A percentile compares a stretch with the other conserved stretches of the same genome.
phyloP scores from a whole-genome alignment of 2,329 filamentous ascomycete species.

The Fusarium begoniae region DNA sequence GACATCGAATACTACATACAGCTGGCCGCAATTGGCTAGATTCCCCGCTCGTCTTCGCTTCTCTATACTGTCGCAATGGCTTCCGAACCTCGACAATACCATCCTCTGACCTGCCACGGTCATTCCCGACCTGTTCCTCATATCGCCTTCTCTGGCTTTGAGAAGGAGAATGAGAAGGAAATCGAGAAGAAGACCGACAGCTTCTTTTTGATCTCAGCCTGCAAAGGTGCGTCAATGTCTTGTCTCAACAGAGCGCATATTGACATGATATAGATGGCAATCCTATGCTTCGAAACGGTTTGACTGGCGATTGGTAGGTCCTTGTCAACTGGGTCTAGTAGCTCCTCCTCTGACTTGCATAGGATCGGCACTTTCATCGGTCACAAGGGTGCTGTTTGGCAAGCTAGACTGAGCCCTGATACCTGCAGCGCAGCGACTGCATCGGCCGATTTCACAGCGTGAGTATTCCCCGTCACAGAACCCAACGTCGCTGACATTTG shows the following conservation, averaged over 20 bases:
- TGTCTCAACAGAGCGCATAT: slow-evolving; percentile 20
- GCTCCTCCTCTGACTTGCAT: slow-evolving; percentile 31
- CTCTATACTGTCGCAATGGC: slow-evolving; percentile 44
- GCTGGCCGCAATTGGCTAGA: slow-evolving; percentile 1
- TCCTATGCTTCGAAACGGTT: slow-evolving; percentile 95
- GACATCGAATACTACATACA: slow-evolving; percentile 7
- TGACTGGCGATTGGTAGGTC: slow-evolving; percentile 88
- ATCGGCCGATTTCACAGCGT: slow-evolving; percentile 96
- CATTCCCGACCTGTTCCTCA: slow-evolving; percentile 94
- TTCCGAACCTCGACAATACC: slow-evolving; percentile 65
- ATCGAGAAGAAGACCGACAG: slow-evolving; percentile 72
- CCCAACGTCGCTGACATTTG: slow-evolving; percentile 41
- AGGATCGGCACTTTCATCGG: slow-evolving; percentile 99
- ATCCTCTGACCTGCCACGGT: slow-evolving; percentile 92
- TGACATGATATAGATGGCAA: slow-evolving; percentile 77
- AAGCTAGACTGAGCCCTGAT: slow-evolving; percentile 89
- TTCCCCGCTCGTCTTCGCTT: background rate
- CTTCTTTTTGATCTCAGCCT: slow-evolving; percentile 93
- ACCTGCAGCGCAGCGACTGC: slow-evolving; percentile 89
- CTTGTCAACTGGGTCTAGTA: background rate
- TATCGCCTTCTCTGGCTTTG: slow-evolving; percentile 87
- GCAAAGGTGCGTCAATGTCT: slow-evolving; percentile 71
- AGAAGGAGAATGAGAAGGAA: slow-evolving; percentile 77
- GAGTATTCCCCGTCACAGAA: slow-evolving; percentile 47
- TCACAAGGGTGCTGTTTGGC: slow-evolving; percentile 98